Percentiles rank a stretch among this genome's conserved stretches.
Conservation (phyloP, 1,284 basidiomycete genomes). For the Sporisorium reilianum region DNA sequence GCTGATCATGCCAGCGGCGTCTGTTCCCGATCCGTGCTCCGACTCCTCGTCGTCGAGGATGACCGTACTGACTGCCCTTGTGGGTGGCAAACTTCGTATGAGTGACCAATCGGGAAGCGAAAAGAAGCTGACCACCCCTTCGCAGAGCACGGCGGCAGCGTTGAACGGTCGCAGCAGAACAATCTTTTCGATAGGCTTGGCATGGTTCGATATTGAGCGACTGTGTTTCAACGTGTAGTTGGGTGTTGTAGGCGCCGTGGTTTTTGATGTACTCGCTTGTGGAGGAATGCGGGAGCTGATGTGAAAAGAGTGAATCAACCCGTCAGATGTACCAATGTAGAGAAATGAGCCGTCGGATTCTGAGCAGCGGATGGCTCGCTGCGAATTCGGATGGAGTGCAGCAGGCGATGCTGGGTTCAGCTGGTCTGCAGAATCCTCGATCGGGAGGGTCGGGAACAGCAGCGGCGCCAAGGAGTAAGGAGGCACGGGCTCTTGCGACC, state of each 20-base stretch:
- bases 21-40: conserved; percentile 24
- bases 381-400: conserved; percentile 40
- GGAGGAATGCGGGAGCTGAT: conserved; percentile 18
- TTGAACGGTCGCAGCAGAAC: conserved; percentile 36
- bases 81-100: conserved; percentile 38
- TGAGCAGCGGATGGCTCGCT: conserved; percentile 44
- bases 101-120: conserved; percentile 39
- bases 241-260: not conserved
- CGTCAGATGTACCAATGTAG: conserved; percentile 59
- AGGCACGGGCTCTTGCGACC: conserved; percentile 38
- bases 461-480: conserved; percentile 48
- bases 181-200: conserved; percentile 49
- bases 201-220: conserved; percentile 33
- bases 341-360: conserved; percentile 45
- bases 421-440: conserved; percentile 7
- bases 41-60: conserved; percentile 51
- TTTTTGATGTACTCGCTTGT: conserved; percentile 1
- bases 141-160: conserved; percentile 48
- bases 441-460: conserved; percentile 51
- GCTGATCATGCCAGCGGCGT: conserved; percentile 54
- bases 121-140: conserved; percentile 49
- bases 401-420: conserved; percentile 47
- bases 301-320: conserved; percentile 44
- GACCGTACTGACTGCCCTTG: conserved; percentile 45
- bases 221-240: conserved; percentile 20